Percentiles rank a stretch among this genome's conserved stretches.
Conservation (phyloP, 208 protist species). For the Crithidia thermophila region DNA sequence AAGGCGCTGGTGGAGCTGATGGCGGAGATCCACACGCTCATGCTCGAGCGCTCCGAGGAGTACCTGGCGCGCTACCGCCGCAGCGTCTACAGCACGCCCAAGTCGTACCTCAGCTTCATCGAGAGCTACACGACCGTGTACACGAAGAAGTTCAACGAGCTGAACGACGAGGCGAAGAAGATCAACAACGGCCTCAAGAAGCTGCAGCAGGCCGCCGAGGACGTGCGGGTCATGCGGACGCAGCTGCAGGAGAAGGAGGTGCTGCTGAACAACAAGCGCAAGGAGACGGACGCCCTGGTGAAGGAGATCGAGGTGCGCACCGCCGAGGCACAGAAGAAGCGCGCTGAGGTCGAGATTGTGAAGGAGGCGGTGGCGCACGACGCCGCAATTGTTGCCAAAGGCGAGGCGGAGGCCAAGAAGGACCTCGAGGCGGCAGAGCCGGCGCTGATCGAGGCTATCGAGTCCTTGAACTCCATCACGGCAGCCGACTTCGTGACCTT, state of each 20-base stretch:
- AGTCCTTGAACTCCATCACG: constrained; percentile 94
- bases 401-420: constrained; percentile 96
- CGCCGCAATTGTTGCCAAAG: constrained; percentile 85
- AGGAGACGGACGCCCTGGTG: constrained; percentile 94
- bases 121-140: constrained; percentile 93
- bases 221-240: constrained; percentile 94
- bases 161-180: constrained; percentile 92
- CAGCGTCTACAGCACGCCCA: constrained; percentile 94
- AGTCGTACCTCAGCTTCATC: constrained; percentile 95
- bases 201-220: constrained; percentile 93
- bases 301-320: constrained; percentile 94
- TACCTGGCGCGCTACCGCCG: constrained; percentile 94
- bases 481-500: constrained; percentile 94
- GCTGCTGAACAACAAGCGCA: constrained; percentile 89
- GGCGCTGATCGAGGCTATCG: constrained; percentile 93
- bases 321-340: constrained; percentile 95
- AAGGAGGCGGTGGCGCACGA: constrained; percentile 92
- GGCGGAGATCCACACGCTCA: constrained; percentile 91
- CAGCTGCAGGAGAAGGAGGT: constrained; percentile 96
- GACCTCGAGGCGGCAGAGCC: constrained; percentile 95
- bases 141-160: constrained; percentile 92
- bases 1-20: constrained; percentile 90
- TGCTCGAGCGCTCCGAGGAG: constrained; percentile 91
- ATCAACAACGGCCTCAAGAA: constrained; percentile 95
- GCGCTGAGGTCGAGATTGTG: constrained; percentile 93